Conservation (phyloP, 2,329 filamentous ascomycete species). For the Coniosporium tulheliwenetii region DNA sequence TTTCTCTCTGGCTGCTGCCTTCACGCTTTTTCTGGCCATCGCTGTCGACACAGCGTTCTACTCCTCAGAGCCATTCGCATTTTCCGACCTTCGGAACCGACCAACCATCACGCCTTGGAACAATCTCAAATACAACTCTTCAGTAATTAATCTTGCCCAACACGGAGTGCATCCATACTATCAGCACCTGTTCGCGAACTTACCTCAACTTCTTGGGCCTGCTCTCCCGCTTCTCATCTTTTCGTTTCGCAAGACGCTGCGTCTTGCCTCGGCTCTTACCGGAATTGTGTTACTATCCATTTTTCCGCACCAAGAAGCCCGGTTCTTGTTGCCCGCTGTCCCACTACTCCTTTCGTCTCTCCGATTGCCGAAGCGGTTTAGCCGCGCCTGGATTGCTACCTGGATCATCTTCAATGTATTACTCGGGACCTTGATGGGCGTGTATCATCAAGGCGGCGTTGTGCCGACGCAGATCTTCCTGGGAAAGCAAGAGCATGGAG, state of each 20-base stretch:
- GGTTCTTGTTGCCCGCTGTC: conserved; percentile 61
- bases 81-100: conserved; percentile 44
- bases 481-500: conserved; percentile 49
- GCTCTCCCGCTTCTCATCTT: conserved; percentile 30
- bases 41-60: conserved; percentile 80
- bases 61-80: conserved; percentile 40
- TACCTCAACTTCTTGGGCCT: conserved; percentile 37
- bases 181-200: conserved; percentile 34
- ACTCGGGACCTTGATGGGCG: conserved; percentile 60
- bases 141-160: conserved; percentile 31
- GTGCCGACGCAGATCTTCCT: conserved; percentile 63
- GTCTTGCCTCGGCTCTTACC: conserved; percentile 58
- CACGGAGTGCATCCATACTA: conserved; percentile 38
- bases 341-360: conserved; percentile 64
- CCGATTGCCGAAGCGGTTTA: conserved; percentile 42
- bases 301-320: conserved; percentile 67
- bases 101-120: conserved; percentile 36
- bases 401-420: conserved; percentile 58
- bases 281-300: conserved; percentile 55
- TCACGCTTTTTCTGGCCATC: conserved; percentile 57
- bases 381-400: conserved; percentile 32
- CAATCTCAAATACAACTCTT: conserved; percentile 35
- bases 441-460: conserved; percentile 67
- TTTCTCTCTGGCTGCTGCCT: conserved; percentile 47
- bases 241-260: conserved; percentile 39